These are phyloP conservation scores for Jimgerdemannia lactiflua DNA, from an alignment of 192 early-diverging fungal species.

Conservation along the genomic window DNA sequence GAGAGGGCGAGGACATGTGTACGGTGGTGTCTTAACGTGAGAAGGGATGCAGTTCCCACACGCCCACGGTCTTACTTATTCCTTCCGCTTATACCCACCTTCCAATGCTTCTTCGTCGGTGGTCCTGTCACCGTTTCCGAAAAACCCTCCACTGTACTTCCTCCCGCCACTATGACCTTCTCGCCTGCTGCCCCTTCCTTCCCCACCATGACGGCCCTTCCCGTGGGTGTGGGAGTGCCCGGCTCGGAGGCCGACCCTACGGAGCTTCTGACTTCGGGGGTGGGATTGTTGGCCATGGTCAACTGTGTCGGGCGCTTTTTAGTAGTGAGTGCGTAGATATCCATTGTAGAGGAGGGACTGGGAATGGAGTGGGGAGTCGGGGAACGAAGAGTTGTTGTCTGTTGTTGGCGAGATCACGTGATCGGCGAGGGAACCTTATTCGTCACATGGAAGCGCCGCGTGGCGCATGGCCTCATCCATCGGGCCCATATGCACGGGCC, in stretches of 20 bases:
- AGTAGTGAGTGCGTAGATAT: constrained; percentile 21
- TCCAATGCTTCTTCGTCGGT: constrained; percentile 23
- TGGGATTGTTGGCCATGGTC: constrained; percentile 8
- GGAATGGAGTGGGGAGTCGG: not conserved
- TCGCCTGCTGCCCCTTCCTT: not conserved
- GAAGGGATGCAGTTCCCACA: not conserved
- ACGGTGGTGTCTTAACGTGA: too few species aligned
- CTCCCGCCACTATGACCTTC: not conserved
- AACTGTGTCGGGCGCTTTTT: constrained; percentile 22
- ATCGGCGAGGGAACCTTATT: not conserved
- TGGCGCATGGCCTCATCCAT: not conserved
- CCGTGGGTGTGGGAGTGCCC: not conserved
- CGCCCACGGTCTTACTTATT: not conserved
- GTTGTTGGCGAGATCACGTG: not conserved
- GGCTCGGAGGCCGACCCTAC: not conserved
- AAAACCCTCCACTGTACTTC: not conserved
- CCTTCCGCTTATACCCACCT: constrained; percentile 3
- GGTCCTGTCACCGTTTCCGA: constrained; percentile 1
- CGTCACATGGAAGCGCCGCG: too few species aligned
- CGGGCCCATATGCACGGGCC: not conserved
- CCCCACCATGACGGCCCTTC: not conserved
- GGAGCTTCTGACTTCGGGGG: not conserved
- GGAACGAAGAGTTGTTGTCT: not conserved
- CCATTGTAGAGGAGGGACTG: not conserved
- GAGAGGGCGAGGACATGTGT: not conserved